Evolutionary conservation across 345 rosid genomes (phyloP).

Genomic region (Excoecaria agallocha): DNA sequence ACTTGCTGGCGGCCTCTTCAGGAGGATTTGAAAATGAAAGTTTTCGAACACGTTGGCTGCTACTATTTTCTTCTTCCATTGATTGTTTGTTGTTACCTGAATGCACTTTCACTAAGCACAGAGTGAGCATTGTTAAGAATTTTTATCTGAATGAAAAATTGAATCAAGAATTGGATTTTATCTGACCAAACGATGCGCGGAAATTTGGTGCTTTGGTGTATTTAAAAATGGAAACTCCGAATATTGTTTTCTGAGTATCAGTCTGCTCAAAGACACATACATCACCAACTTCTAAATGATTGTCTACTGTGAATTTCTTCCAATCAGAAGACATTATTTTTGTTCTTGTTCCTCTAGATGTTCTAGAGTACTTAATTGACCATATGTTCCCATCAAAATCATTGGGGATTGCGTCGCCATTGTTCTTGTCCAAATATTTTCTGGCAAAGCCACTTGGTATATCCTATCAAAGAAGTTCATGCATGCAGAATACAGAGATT

Average conservation of each 20-base stretch:
- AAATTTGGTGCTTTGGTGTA: not conserved
- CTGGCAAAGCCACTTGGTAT: not conserved
- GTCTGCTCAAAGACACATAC: not conserved
- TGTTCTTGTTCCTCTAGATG: not conserved
- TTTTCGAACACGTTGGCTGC: too few relatives aligned
- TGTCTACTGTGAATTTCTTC: not conserved
- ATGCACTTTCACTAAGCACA: too few relatives aligned
- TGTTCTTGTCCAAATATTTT: not conserved
- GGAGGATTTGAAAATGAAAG: too few relatives aligned
- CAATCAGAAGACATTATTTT: not conserved
- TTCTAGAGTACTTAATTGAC: not conserved
- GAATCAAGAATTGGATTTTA: not conserved
- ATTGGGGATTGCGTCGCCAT: not conserved
- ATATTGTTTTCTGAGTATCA: not conserved
- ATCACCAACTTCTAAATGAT: not conserved
- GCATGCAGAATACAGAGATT: not conserved
- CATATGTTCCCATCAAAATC: not conserved
- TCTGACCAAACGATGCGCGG: not conserved
- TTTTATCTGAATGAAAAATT: not conserved
- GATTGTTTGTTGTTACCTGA: too few relatives aligned
- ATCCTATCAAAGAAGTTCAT: not conserved
- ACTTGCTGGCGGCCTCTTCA: not conserved
- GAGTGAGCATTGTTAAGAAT: not conserved
- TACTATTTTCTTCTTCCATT: too few relatives aligned
- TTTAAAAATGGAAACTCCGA: not conserved